Base-by-base conservation (phyloP, 2,329 filamentous ascomycete genomes). In the Nothomitra cinnamomea region DNA sequence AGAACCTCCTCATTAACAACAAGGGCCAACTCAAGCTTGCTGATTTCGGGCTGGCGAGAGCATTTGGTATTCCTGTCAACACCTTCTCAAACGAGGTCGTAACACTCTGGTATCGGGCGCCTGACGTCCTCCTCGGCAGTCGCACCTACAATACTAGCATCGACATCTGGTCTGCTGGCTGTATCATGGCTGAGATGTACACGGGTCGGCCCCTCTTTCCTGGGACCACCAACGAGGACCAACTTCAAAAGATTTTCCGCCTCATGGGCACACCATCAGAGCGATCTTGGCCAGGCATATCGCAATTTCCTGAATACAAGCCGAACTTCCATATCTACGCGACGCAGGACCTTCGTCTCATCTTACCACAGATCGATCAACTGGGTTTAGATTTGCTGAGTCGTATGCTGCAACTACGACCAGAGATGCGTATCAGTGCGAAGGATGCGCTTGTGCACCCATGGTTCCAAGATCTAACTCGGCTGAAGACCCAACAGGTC, bases 141-240 rank as follows among this genome's bases (percentile, higher is more conserved):
- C 76, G 92, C 59, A 96, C 92, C 21, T 98, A 98, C 72, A 98
- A 95, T 70, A 98, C 92, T n/a, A 94, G 87, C 70, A 96, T 98
- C 67, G 92, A 98, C 64, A 96, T 98, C 65, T 98, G 92, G 92
- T 95, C 87, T 5, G 92, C 92, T 5, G 92, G 92, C 54, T 98
- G 92, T 68, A 98, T 98, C 73, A 96, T 98, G 92, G 92, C 92
- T 8, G 92, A 98, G 70, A 95, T 98, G 88, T 96, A 94, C 68
- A 95, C 90, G 0, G 92, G 92, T 2, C 79, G 92, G 17, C 92
- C 92, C 0, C 77, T 98, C 5, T 98, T 98, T 71, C 92, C 92
- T 0, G 92, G 92, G 55, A 98, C 92, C 1, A 95, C 92, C 38
- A 98, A 98, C 66, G 92, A 98, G 68, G 92, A 98, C 65, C 92